Evolutionary conservation across 768 basidiomycete species (phyloP).

Genomic region (Pulveroboletus sp.): DNA sequence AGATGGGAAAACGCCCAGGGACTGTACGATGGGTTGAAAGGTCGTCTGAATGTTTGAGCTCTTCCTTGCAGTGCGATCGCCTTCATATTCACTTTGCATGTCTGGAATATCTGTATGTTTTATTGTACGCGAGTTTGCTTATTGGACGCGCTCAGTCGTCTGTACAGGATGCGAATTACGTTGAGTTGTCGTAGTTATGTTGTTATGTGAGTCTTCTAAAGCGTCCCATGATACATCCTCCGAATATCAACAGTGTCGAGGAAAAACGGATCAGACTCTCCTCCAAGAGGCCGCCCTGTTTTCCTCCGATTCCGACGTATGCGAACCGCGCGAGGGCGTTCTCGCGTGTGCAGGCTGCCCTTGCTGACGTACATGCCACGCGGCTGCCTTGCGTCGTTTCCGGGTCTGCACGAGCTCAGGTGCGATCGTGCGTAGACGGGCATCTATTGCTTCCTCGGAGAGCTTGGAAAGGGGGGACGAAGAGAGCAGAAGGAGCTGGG

Average conservation of each 20-base stretch:
- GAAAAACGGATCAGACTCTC: not conserved
- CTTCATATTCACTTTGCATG: not conserved
- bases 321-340: conserved; percentile 7
- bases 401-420: conserved; percentile 28
- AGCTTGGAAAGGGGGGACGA: conserved; percentile 20
- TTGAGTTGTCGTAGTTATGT: too few relatives aligned
- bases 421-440: conserved; percentile 12
- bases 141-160: too few relatives aligned
- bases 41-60: not conserved
- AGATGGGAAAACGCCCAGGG: not conserved
- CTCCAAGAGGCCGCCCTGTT: conserved; percentile 17
- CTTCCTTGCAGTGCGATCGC: too few relatives aligned
- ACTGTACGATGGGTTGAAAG: conserved; percentile 1
- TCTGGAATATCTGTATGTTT: not conserved
- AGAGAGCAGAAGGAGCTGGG: conserved; percentile 23
- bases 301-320: conserved; percentile 17
- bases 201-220: not conserved
- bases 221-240: not conserved
- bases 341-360: not conserved
- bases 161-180: too few relatives aligned
- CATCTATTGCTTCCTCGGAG: not conserved
- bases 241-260: too few relatives aligned
- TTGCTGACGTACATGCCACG: conserved; percentile 18
- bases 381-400: conserved; percentile 25
- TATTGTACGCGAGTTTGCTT: not conserved